Evolutionary conservation across 2,329 filamentous ascomycete species (phyloP).

Genomic region (Hymenoscyphus fructigenus): DNA sequence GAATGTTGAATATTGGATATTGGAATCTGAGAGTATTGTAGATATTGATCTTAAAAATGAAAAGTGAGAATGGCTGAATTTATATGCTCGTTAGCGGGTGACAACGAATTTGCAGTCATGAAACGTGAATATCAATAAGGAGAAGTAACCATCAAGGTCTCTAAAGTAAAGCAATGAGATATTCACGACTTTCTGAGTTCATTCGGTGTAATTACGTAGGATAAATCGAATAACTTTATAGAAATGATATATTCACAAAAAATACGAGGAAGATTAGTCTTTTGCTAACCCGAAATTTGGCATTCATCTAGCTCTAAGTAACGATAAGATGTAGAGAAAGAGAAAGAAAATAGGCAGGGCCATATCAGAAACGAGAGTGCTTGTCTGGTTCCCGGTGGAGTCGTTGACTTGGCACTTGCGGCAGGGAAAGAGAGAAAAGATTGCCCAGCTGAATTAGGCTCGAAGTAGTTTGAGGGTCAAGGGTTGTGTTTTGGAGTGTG

Average conservation of each 20-base stretch:
- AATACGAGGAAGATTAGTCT: background rate
- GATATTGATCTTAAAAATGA: background rate
- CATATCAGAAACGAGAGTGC: no score
- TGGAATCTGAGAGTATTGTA: background rate
- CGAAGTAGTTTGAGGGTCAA: no score
- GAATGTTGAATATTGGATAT: background rate
- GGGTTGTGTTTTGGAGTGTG: no score
- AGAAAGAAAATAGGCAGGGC: background rate
- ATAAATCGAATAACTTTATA: background rate
- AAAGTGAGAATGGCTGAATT: background rate
- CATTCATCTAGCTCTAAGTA: background rate
- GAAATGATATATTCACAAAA: background rate
- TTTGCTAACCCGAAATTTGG: background rate
- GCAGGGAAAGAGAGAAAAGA: no score
- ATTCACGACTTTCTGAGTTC: no score
- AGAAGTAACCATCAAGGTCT: background rate
- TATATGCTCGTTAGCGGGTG: background rate
- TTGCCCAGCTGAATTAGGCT: no score
- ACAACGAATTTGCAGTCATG: background rate
- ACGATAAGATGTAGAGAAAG: background rate
- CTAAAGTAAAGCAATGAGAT: background rate
- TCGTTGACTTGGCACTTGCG: no score
- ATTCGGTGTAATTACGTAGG: background rate
- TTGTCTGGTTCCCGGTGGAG: no score
- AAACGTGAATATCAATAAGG: background rate